These are phyloP conservation scores for Epichloe amarillans DNA, from an alignment of 2,329 filamentous ascomycete species.

Conservation along the genomic window DNA sequence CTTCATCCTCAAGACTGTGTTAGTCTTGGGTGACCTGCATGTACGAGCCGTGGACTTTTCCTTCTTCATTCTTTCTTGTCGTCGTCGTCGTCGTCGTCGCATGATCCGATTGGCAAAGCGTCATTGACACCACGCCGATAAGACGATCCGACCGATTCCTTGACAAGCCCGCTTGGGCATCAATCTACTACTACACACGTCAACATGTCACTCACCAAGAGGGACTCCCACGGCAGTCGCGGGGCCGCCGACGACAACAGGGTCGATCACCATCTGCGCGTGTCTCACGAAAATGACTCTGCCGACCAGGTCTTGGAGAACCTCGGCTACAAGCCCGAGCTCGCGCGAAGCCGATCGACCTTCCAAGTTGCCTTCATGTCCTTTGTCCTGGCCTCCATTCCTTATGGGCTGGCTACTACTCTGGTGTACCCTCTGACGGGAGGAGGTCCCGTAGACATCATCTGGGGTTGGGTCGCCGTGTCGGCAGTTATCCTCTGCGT, in stretches of 20 bases:
- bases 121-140: too few species aligned
- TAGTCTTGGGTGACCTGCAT: too few species aligned
- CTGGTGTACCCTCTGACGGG: constrained; percentile 52
- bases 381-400: constrained; percentile 62
- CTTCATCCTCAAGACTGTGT: too few species aligned
- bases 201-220: constrained; percentile 11
- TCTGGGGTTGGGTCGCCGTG: constrained; percentile 60
- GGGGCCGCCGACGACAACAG: constrained; percentile 16
- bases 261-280: constrained; percentile 13
- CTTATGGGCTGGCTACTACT: constrained; percentile 60
- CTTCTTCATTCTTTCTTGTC: too few species aligned
- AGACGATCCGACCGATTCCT: too few species aligned
- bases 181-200: too few species aligned
- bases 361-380: constrained; percentile 63
- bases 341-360: constrained; percentile 51
- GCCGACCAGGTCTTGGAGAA: constrained; percentile 51
- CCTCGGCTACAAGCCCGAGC: constrained; percentile 53
- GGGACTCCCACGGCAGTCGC: constrained; percentile 10
- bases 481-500: constrained; percentile 60
- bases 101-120: too few species aligned
- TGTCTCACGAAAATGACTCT: constrained; percentile 22
- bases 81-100: too few species aligned
- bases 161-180: too few species aligned
- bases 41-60: too few species aligned
- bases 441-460: constrained; percentile 54